Evolutionary conservation across 2,329 filamentous ascomycete genomes (phyloP).

Genomic region (Venturia carpophila): DNA sequence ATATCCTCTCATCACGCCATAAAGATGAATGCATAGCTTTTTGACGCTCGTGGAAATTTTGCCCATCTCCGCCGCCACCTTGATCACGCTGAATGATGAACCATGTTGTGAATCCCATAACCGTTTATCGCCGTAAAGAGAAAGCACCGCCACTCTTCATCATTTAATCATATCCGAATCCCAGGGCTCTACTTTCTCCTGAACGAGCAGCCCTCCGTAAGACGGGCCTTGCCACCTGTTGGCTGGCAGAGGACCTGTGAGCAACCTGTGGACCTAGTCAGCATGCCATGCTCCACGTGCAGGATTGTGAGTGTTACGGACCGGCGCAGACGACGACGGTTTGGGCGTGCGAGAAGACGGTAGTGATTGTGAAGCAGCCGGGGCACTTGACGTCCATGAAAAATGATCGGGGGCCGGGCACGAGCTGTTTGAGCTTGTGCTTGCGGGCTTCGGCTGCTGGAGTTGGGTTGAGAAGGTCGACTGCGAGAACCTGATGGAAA

Average conservation of each 20-base stretch:
- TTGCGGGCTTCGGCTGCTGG: conserved; percentile 97
- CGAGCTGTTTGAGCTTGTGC: conserved; percentile 99
- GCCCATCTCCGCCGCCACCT: conserved; percentile 14
- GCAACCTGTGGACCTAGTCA: conserved; percentile 55
- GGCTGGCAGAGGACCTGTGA: conserved; percentile 99
- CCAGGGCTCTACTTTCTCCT: conserved; percentile 81
- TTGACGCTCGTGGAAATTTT: conserved; percentile 9
- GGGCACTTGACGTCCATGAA: conserved; percentile 99
- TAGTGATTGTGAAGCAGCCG: conserved; percentile 99
- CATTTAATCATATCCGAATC: not conserved
- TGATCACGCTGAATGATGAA: conserved; percentile 12
- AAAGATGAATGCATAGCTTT: not conserved
- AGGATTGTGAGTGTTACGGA: conserved; percentile 17
- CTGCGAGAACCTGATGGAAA: conserved; percentile 80
- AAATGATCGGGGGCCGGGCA: conserved; percentile 95
- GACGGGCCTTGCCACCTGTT: conserved; percentile 96
- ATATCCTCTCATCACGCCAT: conserved; percentile 12
- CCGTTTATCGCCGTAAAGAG: not conserved
- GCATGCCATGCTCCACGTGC: conserved; percentile 13
- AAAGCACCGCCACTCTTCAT: not conserved
- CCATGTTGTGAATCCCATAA: conserved; percentile 12
- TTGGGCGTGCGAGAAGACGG: conserved; percentile 99
- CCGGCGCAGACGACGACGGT: conserved; percentile 97
- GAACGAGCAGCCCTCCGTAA: conserved; percentile 99
- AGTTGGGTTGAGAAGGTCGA: conserved; percentile 99